Evolutionary conservation across 352 stramenopile genomes (phyloP).

Genomic region (Pythium utonaiense): DNA sequence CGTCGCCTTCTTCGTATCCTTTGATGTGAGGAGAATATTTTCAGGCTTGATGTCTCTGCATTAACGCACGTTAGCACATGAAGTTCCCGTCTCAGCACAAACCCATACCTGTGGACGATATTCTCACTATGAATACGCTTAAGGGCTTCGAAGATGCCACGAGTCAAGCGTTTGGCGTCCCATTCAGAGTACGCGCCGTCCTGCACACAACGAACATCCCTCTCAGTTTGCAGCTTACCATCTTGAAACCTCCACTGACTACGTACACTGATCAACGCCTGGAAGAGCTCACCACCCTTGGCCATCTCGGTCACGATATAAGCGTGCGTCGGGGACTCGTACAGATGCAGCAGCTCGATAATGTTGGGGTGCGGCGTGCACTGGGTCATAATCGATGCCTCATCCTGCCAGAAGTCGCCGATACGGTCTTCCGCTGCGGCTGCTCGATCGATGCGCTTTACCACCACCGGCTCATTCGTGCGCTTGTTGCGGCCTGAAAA

Average conservation of each 20-base stretch:
- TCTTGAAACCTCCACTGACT: background rate
- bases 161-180: conserved; percentile 46
- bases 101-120: conserved; percentile 58
- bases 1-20: conserved; percentile 52
- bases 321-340: conserved; percentile 46
- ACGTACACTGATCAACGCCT: conserved; percentile 50
- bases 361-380: conserved; percentile 56
- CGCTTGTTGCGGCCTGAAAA: conserved; percentile 37
- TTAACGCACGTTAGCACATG: too few relatives aligned
- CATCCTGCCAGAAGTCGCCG: conserved; percentile 36
- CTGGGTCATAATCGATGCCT: conserved; percentile 45
- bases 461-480: conserved; percentile 33
- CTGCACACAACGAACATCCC: conserved; percentile 12
- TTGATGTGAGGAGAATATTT: conserved; percentile 79
- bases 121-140: conserved; percentile 61
- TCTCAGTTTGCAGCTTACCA: background rate
- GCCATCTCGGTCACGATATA: conserved; percentile 63
- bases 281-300: conserved; percentile 61
- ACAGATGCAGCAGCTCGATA: conserved; percentile 43
- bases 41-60: conserved; percentile 77
- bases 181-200: conserved; percentile 77
- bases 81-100: too few relatives aligned
- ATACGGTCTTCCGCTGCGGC: background rate
- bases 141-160: conserved; percentile 56
- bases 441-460: conserved; percentile 66